Evolutionary conservation across 2,329 filamentous ascomycete species (phyloP), one percentile per base, ranked within the genome.

Genomic region (Pestalotiopsis sp.): DNA sequence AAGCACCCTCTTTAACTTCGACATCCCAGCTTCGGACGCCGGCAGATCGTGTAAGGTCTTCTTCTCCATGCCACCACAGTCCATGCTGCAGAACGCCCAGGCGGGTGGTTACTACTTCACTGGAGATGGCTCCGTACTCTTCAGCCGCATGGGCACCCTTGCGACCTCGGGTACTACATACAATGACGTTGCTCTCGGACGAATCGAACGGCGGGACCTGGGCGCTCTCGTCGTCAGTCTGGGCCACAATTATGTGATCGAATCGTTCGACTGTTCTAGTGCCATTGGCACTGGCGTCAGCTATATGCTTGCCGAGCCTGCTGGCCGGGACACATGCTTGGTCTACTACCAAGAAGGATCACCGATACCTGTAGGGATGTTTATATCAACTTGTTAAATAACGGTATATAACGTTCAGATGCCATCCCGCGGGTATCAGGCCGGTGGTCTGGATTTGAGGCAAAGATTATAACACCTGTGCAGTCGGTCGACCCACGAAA

Each of bases 1-100:
- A 62, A 86, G 85, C 10, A 85, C 86, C 13, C 85, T 92, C 74
- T 92, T 90, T 85, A 91, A 91, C 81, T 92, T 92, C 78, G 88
- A 91, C 74, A 86, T 92, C 57, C 86, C 86, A 1, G 70, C 77
- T 3, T 77, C 79, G 4, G 83, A 88, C 72, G 72, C 80, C 9
- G 87, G 86, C 71, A 87, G 88, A 78, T 86, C 80, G 6, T 93
- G 90, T 80, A 85, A 83, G 66, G 80, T 92, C 9, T 80, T 89
- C 67, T 92, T 92, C 85, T 81, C 91, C 44, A 86, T 92, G 78
- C 90, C 90, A 9, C 78, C 87, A 69, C 73, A 44, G 22, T 26
- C 81, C 13, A 78, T 88, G 26, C 84, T 91, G 14, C 77, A 86
- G 76, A 89, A 87, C 1, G 88, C 87, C 0, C 56, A 44, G 11